Percentiles rank a stretch among this genome's conserved stretches.
These are phyloP conservation scores for Pochonia chlamydosporia DNA, from an alignment of 2,329 filamentous ascomycete species.

Conservation along the genomic window DNA sequence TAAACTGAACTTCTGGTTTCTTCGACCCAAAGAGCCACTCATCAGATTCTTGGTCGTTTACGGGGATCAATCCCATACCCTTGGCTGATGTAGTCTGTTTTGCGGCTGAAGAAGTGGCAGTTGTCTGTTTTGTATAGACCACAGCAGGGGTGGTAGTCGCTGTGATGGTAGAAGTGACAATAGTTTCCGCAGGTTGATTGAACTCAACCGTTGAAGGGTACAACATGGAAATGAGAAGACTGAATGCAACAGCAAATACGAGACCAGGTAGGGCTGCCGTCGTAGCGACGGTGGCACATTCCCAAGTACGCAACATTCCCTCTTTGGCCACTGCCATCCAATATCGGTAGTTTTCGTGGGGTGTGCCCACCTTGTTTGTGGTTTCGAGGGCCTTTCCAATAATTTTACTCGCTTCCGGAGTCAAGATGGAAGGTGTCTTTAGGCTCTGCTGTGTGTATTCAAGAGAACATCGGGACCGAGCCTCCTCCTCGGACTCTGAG, in stretches of 20 bases:
- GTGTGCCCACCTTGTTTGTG: constrained; percentile 5
- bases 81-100: constrained; percentile 11
- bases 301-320: constrained; percentile 1
- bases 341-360: constrained; percentile 1
- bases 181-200: background rate
- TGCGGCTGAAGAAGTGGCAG: constrained; percentile 5
- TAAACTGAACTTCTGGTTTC: constrained; percentile 24
- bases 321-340: background rate
- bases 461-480: constrained; percentile 34
- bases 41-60: constrained; percentile 21
- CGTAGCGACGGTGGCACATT: constrained; percentile 5
- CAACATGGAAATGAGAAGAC: constrained; percentile 21
- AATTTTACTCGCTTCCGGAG: constrained; percentile 27
- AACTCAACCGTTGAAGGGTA: constrained; percentile 17
- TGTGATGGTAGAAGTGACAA: constrained; percentile 14
- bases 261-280: constrained; percentile 18
- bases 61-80: constrained; percentile 21
- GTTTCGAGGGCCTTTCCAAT: constrained; percentile 12
- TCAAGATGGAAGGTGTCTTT: constrained; percentile 34
- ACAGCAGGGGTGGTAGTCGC: constrained; percentile 12
- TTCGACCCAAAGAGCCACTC: constrained; percentile 29
- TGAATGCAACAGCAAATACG: constrained; percentile 17
- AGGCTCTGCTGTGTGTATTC: constrained; percentile 45
- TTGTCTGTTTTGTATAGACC: constrained; percentile 10
- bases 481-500: constrained; percentile 32